A percentile compares a stretch with the other conserved stretches of the same genome.
Conservation (phyloP, 2,329 filamentous ascomycete species). For the Penicillium sp. region DNA sequence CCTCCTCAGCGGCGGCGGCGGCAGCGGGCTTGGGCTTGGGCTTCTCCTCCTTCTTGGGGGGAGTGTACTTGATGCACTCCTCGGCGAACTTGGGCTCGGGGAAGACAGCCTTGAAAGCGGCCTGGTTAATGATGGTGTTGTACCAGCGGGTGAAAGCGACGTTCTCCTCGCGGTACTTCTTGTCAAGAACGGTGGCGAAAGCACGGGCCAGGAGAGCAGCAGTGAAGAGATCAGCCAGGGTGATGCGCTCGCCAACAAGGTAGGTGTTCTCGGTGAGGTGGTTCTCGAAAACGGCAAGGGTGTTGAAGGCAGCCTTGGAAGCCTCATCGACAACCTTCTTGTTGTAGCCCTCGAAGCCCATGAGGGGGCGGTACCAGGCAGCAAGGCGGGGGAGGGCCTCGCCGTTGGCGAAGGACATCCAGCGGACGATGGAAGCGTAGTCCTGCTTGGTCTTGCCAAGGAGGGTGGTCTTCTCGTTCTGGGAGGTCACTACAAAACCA, state of each 20-base stretch:
- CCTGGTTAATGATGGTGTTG: slow-evolving; percentile 89
- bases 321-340: slow-evolving; percentile 93
- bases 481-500: slow-evolving; percentile 75
- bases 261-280: slow-evolving; percentile 92
- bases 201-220: slow-evolving; percentile 77
- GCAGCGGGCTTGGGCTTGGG: slow-evolving; percentile 58
- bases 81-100: slow-evolving; percentile 77
- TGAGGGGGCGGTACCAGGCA: slow-evolving; percentile 82
- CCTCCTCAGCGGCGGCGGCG: slow-evolving; percentile 46
- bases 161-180: slow-evolving; percentile 79
- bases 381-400: slow-evolving; percentile 75
- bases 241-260: slow-evolving; percentile 96
- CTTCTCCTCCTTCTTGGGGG: slow-evolving; percentile 70
- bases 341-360: slow-evolving; percentile 86
- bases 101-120: slow-evolving; percentile 80
- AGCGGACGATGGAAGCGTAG: slow-evolving; percentile 96
- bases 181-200: slow-evolving; percentile 94
- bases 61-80: slow-evolving; percentile 70
- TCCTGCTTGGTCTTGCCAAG: slow-evolving; percentile 99
- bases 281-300: slow-evolving; percentile 73
- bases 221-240: slow-evolving; percentile 89
- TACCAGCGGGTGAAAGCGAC: slow-evolving; percentile 92
- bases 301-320: slow-evolving; percentile 68
- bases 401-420: slow-evolving; percentile 95
- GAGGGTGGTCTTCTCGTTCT: slow-evolving; percentile 99